Evolutionary conservation across 192 early-diverging fungal genomes (phyloP).

Genomic region (Entomortierella beljakovae): DNA sequence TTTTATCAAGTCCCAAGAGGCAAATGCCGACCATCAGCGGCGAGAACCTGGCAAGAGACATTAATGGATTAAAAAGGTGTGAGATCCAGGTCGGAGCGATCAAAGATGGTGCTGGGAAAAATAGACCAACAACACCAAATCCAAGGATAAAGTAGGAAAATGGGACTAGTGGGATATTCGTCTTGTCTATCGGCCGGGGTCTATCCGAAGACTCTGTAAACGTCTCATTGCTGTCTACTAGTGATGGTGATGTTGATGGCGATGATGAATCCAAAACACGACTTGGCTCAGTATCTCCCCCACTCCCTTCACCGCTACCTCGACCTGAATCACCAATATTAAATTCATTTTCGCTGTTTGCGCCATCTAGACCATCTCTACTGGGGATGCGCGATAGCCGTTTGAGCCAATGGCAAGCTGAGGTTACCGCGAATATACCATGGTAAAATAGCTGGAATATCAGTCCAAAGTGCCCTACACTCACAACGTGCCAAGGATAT

Average conservation of each 20-base stretch:
- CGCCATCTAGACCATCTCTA: neutral
- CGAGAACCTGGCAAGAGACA: constrained; percentile 22
- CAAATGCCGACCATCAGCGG: constrained; percentile 22
- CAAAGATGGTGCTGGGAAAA: constrained; percentile 5
- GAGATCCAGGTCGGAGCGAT: neutral
- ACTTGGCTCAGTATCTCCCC: constrained; percentile 8
- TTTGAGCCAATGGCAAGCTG: constrained; percentile 43
- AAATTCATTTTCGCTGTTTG: neutral
- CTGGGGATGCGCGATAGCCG: constrained; percentile 4
- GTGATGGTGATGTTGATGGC: neutral
- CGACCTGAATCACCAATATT: neutral
- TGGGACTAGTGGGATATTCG: constrained; percentile 3
- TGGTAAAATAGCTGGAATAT: constrained; percentile 21
- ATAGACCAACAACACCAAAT: constrained; percentile 34
- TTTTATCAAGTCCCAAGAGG: constrained; percentile 25
- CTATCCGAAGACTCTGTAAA: neutral
- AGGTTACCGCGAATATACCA: constrained; percentile 33
- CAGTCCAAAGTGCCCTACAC: constrained; percentile 10
- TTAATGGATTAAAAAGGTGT: constrained; percentile 8
- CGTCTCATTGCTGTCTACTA: neutral
- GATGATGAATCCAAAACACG: neutral
- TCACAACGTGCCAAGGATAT: constrained; percentile 3
- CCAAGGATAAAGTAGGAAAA: constrained; percentile 29
- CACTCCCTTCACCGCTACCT: too few relatives aligned
- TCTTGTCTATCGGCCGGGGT: neutral